A percentile compares a stretch with the other conserved stretches of the same genome.
These are phyloP conservation scores for Chernovozyma sophiae-reginae DNA, from an alignment of 1,139 yeast species.

Conservation along the genomic window DNA sequence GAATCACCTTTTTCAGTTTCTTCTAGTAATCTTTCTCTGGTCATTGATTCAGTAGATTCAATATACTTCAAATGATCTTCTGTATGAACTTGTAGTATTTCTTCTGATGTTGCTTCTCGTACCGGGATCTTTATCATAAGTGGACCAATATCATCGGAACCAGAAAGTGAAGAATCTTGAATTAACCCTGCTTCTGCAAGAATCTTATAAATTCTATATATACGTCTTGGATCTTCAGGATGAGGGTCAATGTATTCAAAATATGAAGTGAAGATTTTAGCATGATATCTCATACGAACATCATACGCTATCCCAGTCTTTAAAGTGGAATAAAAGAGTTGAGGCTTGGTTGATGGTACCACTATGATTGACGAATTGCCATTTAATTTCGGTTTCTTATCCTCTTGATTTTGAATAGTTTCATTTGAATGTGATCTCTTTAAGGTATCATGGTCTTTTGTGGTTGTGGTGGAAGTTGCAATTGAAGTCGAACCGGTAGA, in stretches of 20 bases:
- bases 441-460: neutral
- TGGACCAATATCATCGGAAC: constrained; percentile 81
- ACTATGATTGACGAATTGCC: constrained; percentile 25
- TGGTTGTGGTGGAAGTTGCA: too few species aligned
- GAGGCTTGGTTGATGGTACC: constrained; percentile 54
- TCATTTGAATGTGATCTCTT: constrained; percentile 1
- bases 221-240: constrained; percentile 97
- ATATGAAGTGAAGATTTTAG: constrained; percentile 86
- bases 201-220: constrained; percentile 86
- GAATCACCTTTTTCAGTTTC: constrained; percentile 94
- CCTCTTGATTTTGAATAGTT: constrained; percentile 1
- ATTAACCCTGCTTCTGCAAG: constrained; percentile 93
- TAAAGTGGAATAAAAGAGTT: constrained; percentile 60
- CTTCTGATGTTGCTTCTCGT: constrained; percentile 83
- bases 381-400: constrained; percentile 7
- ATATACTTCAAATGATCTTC: constrained; percentile 74
- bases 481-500: too few species aligned
- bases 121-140: constrained; percentile 85
- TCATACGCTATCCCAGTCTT: constrained; percentile 96
- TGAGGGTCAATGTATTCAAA: constrained; percentile 96
- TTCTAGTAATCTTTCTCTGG: constrained; percentile 69
- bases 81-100: constrained; percentile 82
- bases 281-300: constrained; percentile 96
- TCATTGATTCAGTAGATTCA: constrained; percentile 73
- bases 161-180: constrained; percentile 74